Conservation (phyloP, 768 basidiomycete genomes). For the Pholiota conissans region DNA sequence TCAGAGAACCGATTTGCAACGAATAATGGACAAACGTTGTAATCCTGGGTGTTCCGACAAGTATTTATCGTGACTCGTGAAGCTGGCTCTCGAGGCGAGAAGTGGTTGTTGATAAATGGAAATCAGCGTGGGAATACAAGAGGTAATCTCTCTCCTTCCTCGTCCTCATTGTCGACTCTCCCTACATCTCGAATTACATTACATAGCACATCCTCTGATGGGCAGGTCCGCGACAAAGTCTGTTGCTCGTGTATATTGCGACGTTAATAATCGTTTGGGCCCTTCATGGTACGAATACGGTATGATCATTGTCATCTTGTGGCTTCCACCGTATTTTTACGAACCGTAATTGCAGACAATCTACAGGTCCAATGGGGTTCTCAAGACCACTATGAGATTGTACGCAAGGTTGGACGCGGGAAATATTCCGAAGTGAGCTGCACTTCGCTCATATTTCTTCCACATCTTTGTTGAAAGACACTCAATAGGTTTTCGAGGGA, state of each 20-base stretch:
- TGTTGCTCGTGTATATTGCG: conserved; percentile 82
- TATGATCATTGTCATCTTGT: conserved; percentile 32
- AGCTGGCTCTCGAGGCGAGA: no score
- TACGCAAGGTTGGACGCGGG: conserved; percentile 92
- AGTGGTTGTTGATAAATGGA: conserved; percentile 12
- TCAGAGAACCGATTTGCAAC: not conserved
- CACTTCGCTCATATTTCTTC: conserved; percentile 2
- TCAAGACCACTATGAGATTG: conserved; percentile 98
- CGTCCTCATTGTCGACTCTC: conserved; percentile 17
- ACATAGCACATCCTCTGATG: conserved; percentile 41
- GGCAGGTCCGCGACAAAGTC: conserved; percentile 74
- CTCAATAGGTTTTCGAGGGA: conserved; percentile 82
- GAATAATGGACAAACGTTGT: not conserved
- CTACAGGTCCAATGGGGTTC: conserved; percentile 97
- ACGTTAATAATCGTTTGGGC: conserved; percentile 86
- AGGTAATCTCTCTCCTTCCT: conserved; percentile 16
- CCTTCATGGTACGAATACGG: conserved; percentile 97
- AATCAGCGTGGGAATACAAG: conserved; percentile 26
- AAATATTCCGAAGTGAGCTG: conserved; percentile 87
- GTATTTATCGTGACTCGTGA: no score
- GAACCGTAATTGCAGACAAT: conserved; percentile 62
- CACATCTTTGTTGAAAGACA: conserved; percentile 11
- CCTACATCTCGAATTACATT: conserved; percentile 8
- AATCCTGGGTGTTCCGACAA: not conserved
- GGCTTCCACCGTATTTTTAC: conserved; percentile 18